A percentile compares a stretch with the other conserved stretches of the same genome.
Conservation (phyloP, 768 basidiomycete genomes). For the Tricholomella constricta region DNA sequence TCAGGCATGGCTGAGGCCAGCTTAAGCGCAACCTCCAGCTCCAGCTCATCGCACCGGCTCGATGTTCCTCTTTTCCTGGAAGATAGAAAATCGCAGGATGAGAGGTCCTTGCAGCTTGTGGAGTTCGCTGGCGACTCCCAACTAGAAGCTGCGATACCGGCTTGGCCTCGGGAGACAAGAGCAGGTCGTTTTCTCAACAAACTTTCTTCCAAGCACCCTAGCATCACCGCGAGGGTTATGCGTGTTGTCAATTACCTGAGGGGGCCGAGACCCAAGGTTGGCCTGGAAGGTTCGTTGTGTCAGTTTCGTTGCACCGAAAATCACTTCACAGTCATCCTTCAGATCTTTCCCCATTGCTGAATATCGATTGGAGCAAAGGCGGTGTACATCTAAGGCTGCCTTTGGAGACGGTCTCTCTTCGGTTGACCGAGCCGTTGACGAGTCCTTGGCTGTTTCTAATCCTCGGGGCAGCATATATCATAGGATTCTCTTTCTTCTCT, state of each 20-base stretch:
- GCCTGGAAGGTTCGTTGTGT: slow-evolving; percentile 43
- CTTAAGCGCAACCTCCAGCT: slow-evolving; percentile 14
- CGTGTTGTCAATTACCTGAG: slow-evolving; percentile 41
- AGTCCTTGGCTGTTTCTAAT: slow-evolving; percentile 55
- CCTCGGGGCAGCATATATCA: slow-evolving; percentile 63
- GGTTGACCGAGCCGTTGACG: slow-evolving; percentile 53
- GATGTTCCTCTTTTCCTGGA: background rate
- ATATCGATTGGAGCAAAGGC: slow-evolving; percentile 45
- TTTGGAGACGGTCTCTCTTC: slow-evolving; percentile 57
- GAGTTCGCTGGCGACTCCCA: slow-evolving; percentile 14
- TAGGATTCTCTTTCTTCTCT: slow-evolving; percentile 71
- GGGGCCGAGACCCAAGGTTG: slow-evolving; percentile 62
- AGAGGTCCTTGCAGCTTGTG: slow-evolving; percentile 8
- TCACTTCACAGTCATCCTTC: slow-evolving; percentile 31
- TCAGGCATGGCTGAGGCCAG: slow-evolving; percentile 14
- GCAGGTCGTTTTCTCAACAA: slow-evolving; percentile 15
- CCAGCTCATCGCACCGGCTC: slow-evolving; percentile 7
- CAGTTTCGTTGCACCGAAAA: slow-evolving; percentile 1
- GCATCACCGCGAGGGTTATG: slow-evolving; percentile 15
- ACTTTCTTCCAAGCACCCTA: slow-evolving; percentile 22
- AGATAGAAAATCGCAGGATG: slow-evolving; percentile 2
- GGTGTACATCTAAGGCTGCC: slow-evolving; percentile 39
- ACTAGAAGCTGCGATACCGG: slow-evolving; percentile 16
- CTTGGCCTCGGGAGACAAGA: slow-evolving; percentile 18
- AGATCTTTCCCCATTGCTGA: slow-evolving; percentile 60